Evolutionary conservation across 371 early-diverging fungal species (phyloP).

Genomic region (Homolaphlyctis polyrhiza): DNA sequence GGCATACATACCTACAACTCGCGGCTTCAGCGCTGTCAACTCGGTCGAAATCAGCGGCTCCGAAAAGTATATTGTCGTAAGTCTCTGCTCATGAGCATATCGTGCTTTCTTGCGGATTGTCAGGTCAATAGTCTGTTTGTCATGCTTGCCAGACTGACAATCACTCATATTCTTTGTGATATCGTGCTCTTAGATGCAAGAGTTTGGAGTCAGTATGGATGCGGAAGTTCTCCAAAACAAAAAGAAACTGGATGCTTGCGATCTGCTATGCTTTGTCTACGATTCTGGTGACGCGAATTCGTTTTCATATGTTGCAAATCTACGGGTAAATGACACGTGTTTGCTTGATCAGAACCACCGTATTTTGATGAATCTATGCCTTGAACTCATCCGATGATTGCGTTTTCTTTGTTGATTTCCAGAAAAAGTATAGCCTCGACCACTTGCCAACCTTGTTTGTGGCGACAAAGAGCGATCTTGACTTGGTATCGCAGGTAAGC

Average conservation of each 20-base stretch:
- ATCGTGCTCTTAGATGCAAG: constrained; percentile 78
- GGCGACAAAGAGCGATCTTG: constrained; percentile 90
- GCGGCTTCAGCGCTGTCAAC: constrained; percentile 80
- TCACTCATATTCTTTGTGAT: background rate
- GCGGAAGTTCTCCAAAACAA: constrained; percentile 72
- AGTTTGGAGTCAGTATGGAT: constrained; percentile 73
- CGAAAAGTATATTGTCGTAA: constrained; percentile 88
- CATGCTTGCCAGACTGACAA: background rate
- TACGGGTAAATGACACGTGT: constrained; percentile 59
- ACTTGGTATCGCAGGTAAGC: constrained; percentile 70
- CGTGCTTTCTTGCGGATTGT: background rate
- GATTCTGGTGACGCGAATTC: constrained; percentile 91
- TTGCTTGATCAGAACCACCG: background rate
- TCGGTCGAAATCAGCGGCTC: constrained; percentile 89
- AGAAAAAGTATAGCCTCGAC: constrained; percentile 76
- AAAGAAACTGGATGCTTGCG: constrained; percentile 78
- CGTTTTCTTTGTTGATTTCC: constrained; percentile 3
- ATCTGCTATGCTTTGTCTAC: constrained; percentile 89
- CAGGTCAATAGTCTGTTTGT: background rate
- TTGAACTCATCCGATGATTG: no score
- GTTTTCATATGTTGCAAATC: constrained; percentile 80
- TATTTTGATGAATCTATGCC: background rate
- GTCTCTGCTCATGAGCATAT: no score
- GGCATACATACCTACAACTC: constrained; percentile 69
- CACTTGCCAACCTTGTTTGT: constrained; percentile 85